A percentile compares a stretch with the other conserved stretches of the same genome.
Evolutionary conservation across 208 protist species (phyloP).

Genomic region (Wallacemonas sp.): DNA sequence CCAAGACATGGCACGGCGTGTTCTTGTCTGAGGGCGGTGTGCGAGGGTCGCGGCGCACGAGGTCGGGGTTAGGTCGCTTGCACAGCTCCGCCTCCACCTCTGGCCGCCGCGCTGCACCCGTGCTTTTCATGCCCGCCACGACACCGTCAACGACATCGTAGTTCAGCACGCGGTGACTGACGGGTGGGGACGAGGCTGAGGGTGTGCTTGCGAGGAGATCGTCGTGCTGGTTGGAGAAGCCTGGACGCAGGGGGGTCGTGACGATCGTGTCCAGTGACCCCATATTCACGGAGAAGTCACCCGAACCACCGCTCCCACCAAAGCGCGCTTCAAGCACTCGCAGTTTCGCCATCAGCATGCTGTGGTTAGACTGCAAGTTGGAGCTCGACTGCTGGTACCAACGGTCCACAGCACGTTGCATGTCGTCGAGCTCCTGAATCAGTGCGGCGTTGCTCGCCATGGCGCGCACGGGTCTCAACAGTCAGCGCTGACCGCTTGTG

Average conservation of each 20-base stretch:
- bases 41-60: slow-evolving; percentile 27
- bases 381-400: slow-evolving; percentile 58
- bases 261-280: slow-evolving; percentile 24
- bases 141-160: slow-evolving; percentile 63
- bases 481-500: neutral
- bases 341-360: slow-evolving; percentile 41
- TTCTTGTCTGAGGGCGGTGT: slow-evolving; percentile 53
- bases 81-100: slow-evolving; percentile 42
- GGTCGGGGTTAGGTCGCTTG: slow-evolving; percentile 51
- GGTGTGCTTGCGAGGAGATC: slow-evolving; percentile 44
- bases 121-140: slow-evolving; percentile 18
- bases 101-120: slow-evolving; percentile 5
- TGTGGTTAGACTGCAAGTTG: slow-evolving; percentile 36
- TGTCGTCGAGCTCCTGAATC: slow-evolving; percentile 67
- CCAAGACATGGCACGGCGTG: slow-evolving; percentile 85
- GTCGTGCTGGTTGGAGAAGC: slow-evolving; percentile 9
- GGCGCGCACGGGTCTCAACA: neutral
- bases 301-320: slow-evolving; percentile 17
- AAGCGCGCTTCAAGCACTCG: slow-evolving; percentile 48
- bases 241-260: slow-evolving; percentile 44
- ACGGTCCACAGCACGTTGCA: slow-evolving; percentile 49
- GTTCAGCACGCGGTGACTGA: slow-evolving; percentile 40
- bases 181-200: slow-evolving; percentile 51
- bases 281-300: neutral
- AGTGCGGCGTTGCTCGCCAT: slow-evolving; percentile 26